phyloP scores from a whole-genome alignment of 805 yeast genomes.

The Saccharomycopsis capsularis region DNA sequence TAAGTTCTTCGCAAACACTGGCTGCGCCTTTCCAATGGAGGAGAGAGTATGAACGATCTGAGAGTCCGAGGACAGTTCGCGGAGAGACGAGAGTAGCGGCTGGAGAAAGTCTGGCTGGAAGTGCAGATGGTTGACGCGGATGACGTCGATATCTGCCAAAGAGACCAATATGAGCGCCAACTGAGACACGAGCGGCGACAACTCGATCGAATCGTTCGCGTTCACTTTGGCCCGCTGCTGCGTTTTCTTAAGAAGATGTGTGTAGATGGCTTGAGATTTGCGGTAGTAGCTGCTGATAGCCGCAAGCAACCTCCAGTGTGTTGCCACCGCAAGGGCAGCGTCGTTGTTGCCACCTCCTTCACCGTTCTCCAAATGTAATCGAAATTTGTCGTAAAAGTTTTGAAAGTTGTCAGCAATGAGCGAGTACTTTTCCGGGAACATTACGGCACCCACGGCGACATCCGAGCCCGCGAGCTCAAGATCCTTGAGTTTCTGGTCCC shows the following conservation, averaged over 20 bases:
- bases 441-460: not conserved
- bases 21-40: not conserved
- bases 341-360: no score
- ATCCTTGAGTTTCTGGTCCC: constrained; percentile 1
- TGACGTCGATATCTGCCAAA: constrained; percentile 19
- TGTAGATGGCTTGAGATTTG: constrained; percentile 14
- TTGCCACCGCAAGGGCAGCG: not conserved
- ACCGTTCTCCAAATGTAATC: not conserved
- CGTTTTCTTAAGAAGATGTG: constrained; percentile 2
- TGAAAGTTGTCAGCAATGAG: constrained; percentile 21
- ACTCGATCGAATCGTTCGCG: constrained; percentile 12
- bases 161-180: constrained; percentile 11
- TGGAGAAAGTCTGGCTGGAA: not conserved
- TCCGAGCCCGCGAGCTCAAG: not conserved
- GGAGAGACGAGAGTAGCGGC: no score
- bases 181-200: constrained; percentile 15
- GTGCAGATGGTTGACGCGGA: not conserved
- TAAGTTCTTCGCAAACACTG: not conserved
- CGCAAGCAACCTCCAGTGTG: constrained; percentile 13
- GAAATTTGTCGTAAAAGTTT: constrained; percentile 15
- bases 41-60: no score
- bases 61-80: no score
- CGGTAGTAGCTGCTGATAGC: constrained; percentile 14
- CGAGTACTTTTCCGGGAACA: constrained; percentile 12
- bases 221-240: constrained; percentile 10